Conservation (phyloP, 2,329 filamentous ascomycete genomes). For the Pseudogymnoascus sp. region DNA sequence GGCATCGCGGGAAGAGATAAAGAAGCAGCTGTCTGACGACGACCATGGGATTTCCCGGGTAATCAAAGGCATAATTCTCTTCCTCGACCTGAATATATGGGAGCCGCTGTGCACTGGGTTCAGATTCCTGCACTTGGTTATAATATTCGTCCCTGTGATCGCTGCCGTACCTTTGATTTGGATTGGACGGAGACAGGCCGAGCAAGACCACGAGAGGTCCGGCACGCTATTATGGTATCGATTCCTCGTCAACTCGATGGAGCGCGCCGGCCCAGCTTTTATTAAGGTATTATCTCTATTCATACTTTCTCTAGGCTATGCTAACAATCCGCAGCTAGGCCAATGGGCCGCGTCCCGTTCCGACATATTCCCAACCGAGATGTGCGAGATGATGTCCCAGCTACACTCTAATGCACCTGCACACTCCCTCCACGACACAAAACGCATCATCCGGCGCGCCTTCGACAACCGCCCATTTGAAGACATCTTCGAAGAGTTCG, state of each 20-base stretch:
- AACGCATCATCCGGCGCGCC: slow-evolving; percentile 68
- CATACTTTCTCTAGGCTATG: neutral
- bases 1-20: slow-evolving; percentile 68
- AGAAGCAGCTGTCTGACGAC: slow-evolving; percentile 56
- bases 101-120: slow-evolving; percentile 83
- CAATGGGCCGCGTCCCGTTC: slow-evolving; percentile 97
- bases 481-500: slow-evolving; percentile 93
- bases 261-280: slow-evolving; percentile 86
- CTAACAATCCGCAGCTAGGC: slow-evolving; percentile 54
- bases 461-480: slow-evolving; percentile 75
- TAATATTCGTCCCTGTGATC: slow-evolving; percentile 89
- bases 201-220: slow-evolving; percentile 63
- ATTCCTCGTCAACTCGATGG: slow-evolving; percentile 83
- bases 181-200: slow-evolving; percentile 57
- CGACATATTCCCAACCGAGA: slow-evolving; percentile 88
- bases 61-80: slow-evolving; percentile 52
- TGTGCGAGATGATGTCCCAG: slow-evolving; percentile 90
- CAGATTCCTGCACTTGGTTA: slow-evolving; percentile 76
- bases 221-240: slow-evolving; percentile 93
- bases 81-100: slow-evolving; percentile 64
- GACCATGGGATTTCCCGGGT: slow-evolving; percentile 51
- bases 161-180: slow-evolving; percentile 71
- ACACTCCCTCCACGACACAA: slow-evolving; percentile 75
- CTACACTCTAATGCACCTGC: slow-evolving; percentile 92
- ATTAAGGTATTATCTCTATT: slow-evolving; percentile 62